These are phyloP conservation scores for Paecilomyces sp. DNA, from an alignment of 2,329 filamentous ascomycete genomes.

Conservation along the genomic window DNA sequence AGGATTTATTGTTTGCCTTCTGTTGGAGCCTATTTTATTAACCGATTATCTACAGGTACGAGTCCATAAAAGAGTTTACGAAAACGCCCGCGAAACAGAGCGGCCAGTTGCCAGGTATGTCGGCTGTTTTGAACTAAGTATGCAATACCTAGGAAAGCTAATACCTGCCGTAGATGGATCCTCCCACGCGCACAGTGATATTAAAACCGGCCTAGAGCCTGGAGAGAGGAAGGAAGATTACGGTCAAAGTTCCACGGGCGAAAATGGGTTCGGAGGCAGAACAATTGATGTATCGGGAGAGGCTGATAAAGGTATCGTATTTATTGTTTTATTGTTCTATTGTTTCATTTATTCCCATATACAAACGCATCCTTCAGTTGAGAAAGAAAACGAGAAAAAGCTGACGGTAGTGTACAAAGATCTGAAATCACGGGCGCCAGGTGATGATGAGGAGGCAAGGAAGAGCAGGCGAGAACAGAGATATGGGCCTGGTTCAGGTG, in stretches of 20 bases:
- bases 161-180: conserved; percentile 9
- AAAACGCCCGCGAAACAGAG: conserved; percentile 46
- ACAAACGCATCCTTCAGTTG: background rate
- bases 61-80: conserved; percentile 47
- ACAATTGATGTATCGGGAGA: conserved; percentile 36
- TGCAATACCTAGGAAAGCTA: background rate
- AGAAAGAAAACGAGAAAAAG: conserved; percentile 15
- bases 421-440: conserved; percentile 26
- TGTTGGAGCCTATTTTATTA: background rate
- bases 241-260: conserved; percentile 47
- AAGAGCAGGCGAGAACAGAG: conserved; percentile 45
- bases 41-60: conserved; percentile 41
- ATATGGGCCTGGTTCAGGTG: conserved; percentile 47
- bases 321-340: conserved; percentile 7
- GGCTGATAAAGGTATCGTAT: conserved; percentile 32
- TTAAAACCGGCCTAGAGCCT: conserved; percentile 14
- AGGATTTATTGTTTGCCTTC: background rate
- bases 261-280: conserved; percentile 49
- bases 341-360: conserved; percentile 5
- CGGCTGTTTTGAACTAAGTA: background rate
- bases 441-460: conserved; percentile 30
- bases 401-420: conserved; percentile 38
- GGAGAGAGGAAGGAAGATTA: conserved; percentile 43
- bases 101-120: conserved; percentile 50
- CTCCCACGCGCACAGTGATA: conserved; percentile 28